Evolutionary conservation across 2,329 filamentous ascomycete genomes (phyloP).

Genomic region (Annulohypoxylon truncatum): DNA sequence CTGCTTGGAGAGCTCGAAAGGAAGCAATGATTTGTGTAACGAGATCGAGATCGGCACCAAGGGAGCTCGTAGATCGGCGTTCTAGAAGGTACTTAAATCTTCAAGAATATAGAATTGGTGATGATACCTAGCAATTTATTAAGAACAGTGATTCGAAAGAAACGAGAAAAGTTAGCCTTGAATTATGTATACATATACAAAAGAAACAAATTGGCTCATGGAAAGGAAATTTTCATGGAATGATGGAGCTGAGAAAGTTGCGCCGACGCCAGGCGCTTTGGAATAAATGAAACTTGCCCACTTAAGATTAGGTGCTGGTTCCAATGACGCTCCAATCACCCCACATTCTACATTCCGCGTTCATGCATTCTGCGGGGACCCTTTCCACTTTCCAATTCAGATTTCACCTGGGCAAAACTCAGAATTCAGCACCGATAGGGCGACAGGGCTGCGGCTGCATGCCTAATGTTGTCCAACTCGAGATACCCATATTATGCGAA

Average conservation of each 20-base stretch:
- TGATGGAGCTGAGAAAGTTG: slow-evolving; percentile 20
- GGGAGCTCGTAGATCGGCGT: slow-evolving; percentile 5
- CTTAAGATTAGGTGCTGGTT: background rate
- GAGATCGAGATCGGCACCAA: slow-evolving; percentile 5
- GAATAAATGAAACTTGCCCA: slow-evolving; percentile 16
- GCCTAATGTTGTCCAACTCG: background rate
- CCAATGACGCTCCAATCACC: slow-evolving; percentile 39
- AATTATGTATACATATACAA: background rate
- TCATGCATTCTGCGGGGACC: slow-evolving; percentile 40
- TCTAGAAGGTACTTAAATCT: background rate
- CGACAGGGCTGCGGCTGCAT: slow-evolving; percentile 27
- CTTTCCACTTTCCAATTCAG: background rate
- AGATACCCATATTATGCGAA: background rate
- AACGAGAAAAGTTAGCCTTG: background rate
- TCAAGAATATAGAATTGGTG: background rate
- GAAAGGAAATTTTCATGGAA: slow-evolving; percentile 15
- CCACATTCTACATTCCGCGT: slow-evolving; percentile 32
- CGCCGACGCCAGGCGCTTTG: slow-evolving; percentile 15
- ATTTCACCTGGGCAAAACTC: background rate
- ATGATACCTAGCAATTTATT: background rate
- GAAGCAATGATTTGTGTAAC: slow-evolving; percentile 7
- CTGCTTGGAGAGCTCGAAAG: slow-evolving; percentile 13
- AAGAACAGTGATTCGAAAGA: background rate
- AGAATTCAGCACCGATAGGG: slow-evolving; percentile 18
- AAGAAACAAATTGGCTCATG: background rate